Evolutionary conservation across 2,329 filamentous ascomycete species (phyloP).

Genomic region (Macroventuria anomochaeta): DNA sequence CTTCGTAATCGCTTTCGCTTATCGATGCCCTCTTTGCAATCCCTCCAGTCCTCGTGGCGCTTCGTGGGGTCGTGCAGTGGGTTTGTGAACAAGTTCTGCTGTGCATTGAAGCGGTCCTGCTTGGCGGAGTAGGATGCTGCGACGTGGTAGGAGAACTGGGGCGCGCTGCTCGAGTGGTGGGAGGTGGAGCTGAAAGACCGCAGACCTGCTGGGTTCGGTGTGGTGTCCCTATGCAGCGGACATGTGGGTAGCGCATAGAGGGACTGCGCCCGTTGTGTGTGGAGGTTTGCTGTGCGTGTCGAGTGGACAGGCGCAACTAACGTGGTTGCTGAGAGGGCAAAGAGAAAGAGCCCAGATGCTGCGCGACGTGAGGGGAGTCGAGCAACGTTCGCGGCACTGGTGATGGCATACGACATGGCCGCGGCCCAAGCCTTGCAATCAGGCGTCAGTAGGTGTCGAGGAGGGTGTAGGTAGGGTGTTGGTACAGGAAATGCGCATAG

Average conservation of each 20-base stretch:
- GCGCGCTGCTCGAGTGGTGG: constrained; percentile 32
- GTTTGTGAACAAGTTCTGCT: constrained; percentile 46
- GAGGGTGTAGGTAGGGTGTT: constrained; percentile 8
- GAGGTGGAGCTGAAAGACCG: constrained; percentile 42
- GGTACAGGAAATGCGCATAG: constrained; percentile 19
- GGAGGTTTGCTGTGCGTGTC: constrained; percentile 23
- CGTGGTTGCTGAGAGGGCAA: constrained; percentile 41
- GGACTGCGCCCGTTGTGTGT: constrained; percentile 22
- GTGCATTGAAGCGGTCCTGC: constrained; percentile 46
- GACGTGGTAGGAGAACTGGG: constrained; percentile 49
- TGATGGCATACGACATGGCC: constrained; percentile 48
- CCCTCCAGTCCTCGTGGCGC: constrained; percentile 32
- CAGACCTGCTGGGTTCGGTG: constrained; percentile 36
- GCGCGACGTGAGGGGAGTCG: constrained; percentile 33
- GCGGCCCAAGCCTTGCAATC: constrained; percentile 40
- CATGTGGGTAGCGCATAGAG: constrained; percentile 37
- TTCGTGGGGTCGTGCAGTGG: constrained; percentile 37
- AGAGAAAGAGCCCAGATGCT: constrained; percentile 38
- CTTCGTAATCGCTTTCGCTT: constrained; percentile 73
- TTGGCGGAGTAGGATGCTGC: constrained; percentile 53
- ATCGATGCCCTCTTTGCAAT: constrained; percentile 51
- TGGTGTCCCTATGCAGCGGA: constrained; percentile 38
- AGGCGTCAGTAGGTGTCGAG: constrained; percentile 29
- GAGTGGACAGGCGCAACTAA: constrained; percentile 33
- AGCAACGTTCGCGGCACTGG: constrained; percentile 34